A percentile compares a stretch with the other conserved stretches of the same genome.
Evolutionary conservation across 768 basidiomycete genomes (phyloP).

Genomic region (Boletus rubroflammeus): DNA sequence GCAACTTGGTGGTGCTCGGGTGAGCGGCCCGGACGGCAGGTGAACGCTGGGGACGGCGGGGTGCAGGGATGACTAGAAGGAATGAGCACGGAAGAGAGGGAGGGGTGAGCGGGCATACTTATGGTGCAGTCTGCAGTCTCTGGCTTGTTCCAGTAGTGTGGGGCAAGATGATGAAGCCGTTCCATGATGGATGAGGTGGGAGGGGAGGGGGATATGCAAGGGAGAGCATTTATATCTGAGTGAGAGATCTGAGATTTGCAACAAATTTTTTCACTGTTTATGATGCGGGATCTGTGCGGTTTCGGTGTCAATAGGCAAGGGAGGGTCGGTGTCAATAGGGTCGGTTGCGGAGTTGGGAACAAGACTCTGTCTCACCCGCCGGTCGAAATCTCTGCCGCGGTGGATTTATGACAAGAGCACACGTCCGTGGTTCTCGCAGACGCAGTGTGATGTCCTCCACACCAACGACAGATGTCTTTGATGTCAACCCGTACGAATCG

Average conservation of each 20-base stretch:
- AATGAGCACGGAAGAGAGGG: background rate
- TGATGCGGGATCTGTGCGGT: background rate
- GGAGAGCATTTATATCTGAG: background rate
- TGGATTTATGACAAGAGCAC: background rate
- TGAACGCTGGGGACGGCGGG: constrained; percentile 10
- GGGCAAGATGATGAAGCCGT: constrained; percentile 41
- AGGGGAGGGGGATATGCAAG: too few species aligned
- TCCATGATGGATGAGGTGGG: background rate
- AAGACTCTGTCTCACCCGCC: background rate
- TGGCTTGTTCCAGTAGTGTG: constrained; percentile 69
- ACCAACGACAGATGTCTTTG: constrained; percentile 28
- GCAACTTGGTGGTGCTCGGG: constrained; percentile 35
- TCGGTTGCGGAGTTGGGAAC: too few species aligned
- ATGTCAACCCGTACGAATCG: constrained; percentile 67
- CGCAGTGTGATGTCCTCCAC: constrained; percentile 1
- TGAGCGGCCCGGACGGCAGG: constrained; percentile 6
- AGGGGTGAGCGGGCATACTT: constrained; percentile 38
- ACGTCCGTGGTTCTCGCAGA: background rate
- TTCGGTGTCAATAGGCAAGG: background rate
- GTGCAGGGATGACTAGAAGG: constrained; percentile 45
- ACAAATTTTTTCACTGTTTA: background rate
- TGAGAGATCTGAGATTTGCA: constrained; percentile 3
- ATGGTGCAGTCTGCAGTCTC: constrained; percentile 80
- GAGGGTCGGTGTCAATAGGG: background rate
- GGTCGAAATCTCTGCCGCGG: background rate